Conservation (phyloP, 2,329 filamentous ascomycete genomes). For the Dothistroma pini region DNA sequence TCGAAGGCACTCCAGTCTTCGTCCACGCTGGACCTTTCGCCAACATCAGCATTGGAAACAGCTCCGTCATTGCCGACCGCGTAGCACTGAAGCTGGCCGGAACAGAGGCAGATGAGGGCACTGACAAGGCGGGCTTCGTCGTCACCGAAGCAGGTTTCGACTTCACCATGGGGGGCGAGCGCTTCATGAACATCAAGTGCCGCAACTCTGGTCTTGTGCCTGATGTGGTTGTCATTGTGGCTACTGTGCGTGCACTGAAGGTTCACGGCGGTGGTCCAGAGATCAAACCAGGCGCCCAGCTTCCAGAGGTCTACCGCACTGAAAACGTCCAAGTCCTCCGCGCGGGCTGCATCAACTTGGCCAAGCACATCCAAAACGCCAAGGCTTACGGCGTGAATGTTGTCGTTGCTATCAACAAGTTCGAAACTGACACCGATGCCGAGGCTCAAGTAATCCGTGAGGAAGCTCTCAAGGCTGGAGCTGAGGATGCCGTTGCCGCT, state of each 20-base stretch:
- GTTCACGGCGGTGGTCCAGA: constrained; percentile 96
- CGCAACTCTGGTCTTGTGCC: constrained; percentile 87
- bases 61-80: constrained; percentile 90
- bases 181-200: constrained; percentile 99
- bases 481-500: constrained; percentile 86
- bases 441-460: constrained; percentile 87
- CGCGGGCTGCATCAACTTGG: constrained; percentile 86
- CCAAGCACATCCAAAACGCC: constrained; percentile 92
- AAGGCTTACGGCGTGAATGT: constrained; percentile 87
- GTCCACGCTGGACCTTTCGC: constrained; percentile 97
- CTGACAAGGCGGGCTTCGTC: constrained; percentile 79
- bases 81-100: constrained; percentile 93
- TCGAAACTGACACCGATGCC: constrained; percentile 87
- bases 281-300: constrained; percentile 78
- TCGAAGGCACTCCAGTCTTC: constrained; percentile 95
- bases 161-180: constrained; percentile 99
- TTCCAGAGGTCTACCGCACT: constrained; percentile 84
- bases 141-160: constrained; percentile 98
- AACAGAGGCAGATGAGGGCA: constrained; percentile 84
- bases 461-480: constrained; percentile 85
- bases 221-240: constrained; percentile 91
- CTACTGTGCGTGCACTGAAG: constrained; percentile 92
- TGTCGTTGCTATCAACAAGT: constrained; percentile 95
- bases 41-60: constrained; percentile 97
- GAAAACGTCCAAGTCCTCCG: constrained; percentile 92